phyloP scores from a whole-genome alignment of 1,284 basidiomycete genomes.

The Fistulinella staudtii region DNA sequence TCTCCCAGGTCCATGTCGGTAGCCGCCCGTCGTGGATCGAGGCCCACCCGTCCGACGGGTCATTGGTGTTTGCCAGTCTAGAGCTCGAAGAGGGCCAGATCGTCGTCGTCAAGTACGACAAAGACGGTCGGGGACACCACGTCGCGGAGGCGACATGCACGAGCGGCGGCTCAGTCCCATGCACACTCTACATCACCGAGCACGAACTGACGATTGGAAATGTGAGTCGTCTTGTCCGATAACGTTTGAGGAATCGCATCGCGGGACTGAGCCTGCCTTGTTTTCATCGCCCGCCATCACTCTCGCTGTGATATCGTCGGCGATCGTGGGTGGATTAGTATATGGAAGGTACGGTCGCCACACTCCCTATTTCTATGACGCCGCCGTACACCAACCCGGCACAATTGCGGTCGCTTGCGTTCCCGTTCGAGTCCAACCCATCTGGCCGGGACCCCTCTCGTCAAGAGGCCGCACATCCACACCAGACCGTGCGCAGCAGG shows the following conservation, averaged over 20 bases:
- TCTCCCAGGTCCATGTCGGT: conserved; percentile 50
- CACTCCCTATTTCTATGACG: conserved; percentile 46
- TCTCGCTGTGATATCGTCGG: no score
- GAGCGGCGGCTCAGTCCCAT: conserved; percentile 56
- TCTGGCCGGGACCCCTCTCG: conserved; percentile 58
- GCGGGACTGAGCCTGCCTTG: no score
- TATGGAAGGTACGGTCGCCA: conserved; percentile 50
- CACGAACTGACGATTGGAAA: conserved; percentile 60
- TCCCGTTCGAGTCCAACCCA: conserved; percentile 42
- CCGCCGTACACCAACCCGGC: conserved; percentile 42
- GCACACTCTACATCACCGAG: conserved; percentile 48
- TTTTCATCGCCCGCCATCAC: no score
- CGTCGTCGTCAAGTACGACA: conserved; percentile 49
- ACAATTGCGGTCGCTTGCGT: conserved; percentile 26
- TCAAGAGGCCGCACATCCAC: conserved; percentile 64
- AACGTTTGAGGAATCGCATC: no score
- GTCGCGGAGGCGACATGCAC: conserved; percentile 33
- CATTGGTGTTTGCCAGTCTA: conserved; percentile 50
- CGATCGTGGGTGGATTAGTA: no score
- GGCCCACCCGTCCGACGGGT: conserved; percentile 49
- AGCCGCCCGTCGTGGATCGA: conserved; percentile 69
- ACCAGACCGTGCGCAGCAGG: conserved; percentile 52
- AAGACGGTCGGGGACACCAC: conserved; percentile 22
- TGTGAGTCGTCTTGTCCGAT: conserved; percentile 40
- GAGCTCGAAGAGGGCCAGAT: conserved; percentile 61